phyloP scores from a whole-genome alignment of 768 basidiomycete species.

The Trametes maxima region DNA sequence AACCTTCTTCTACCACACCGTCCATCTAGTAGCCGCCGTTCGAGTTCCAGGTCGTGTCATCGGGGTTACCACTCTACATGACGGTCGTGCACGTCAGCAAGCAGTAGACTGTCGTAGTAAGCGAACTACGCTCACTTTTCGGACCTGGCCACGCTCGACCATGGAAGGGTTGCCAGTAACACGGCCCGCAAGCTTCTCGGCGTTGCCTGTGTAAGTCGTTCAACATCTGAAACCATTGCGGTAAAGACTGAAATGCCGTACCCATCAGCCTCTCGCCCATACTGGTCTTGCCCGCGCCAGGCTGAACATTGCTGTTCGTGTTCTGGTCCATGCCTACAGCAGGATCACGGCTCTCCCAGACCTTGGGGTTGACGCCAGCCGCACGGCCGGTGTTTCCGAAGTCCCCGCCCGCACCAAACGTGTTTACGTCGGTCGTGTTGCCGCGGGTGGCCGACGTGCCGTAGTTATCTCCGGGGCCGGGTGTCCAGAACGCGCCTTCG shows the following conservation, averaged over 20 bases:
- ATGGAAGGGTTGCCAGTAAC: constrained; percentile 10
- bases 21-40: constrained; percentile 7
- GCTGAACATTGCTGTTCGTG: not conserved
- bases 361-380: not conserved
- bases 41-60: constrained; percentile 11
- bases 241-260: not conserved
- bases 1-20: not conserved
- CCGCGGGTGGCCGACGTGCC: constrained; percentile 16
- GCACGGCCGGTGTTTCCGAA: constrained; percentile 5
- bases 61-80: constrained; percentile 10
- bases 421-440: constrained; percentile 21
- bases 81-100: not conserved
- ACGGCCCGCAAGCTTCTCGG: constrained; percentile 16
- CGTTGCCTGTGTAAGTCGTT: constrained; percentile 1
- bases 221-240: not conserved
- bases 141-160: constrained; percentile 8
- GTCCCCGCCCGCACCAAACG: constrained; percentile 18
- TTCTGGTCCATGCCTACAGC: not conserved
- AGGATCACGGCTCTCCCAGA: constrained; percentile 1
- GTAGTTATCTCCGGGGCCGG: constrained; percentile 18
- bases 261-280: constrained; percentile 22
- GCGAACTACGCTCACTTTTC: not conserved
- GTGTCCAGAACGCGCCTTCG: constrained; percentile 11
- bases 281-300: constrained; percentile 14
- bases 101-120: too few relatives aligned